Percentiles rank a stretch among this genome's conserved stretches.
phyloP scores from a whole-genome alignment of 768 basidiomycete genomes.

The Russula vinacea region DNA sequence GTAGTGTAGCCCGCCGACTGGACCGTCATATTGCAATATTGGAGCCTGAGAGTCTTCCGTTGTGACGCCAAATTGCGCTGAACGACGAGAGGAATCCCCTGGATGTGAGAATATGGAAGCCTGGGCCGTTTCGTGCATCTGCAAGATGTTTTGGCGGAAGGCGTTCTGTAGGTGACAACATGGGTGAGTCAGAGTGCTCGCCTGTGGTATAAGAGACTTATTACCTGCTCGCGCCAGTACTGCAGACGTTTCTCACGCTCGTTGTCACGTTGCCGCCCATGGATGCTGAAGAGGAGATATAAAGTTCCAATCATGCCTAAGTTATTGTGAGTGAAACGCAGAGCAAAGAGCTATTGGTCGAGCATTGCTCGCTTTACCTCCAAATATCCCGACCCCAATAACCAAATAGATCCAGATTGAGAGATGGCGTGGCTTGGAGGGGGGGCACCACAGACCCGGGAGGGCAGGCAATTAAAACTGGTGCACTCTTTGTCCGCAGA shows the following conservation, averaged over 20 bases:
- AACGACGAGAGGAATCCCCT: slow-evolving; percentile 47
- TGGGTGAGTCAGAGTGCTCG: slow-evolving; percentile 5
- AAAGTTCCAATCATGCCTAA: slow-evolving; percentile 75
- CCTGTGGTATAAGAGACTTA: slow-evolving; percentile 4
- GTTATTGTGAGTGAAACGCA: background rate
- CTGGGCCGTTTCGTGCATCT: slow-evolving; percentile 74
- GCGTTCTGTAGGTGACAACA: slow-evolving; percentile 48
- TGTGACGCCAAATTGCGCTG: slow-evolving; percentile 44
- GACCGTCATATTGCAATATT: slow-evolving; percentile 45
- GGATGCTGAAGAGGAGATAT: slow-evolving; percentile 62
- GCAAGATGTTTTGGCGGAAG: slow-evolving; percentile 75
- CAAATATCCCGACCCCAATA: slow-evolving; percentile 67
- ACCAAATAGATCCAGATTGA: slow-evolving; percentile 67
- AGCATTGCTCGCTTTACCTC: slow-evolving; percentile 53
- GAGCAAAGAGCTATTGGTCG: no score
- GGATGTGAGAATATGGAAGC: slow-evolving; percentile 49
- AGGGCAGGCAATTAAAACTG: slow-evolving; percentile 68
- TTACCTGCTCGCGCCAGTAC: slow-evolving; percentile 86
- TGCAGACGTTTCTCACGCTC: slow-evolving; percentile 83
- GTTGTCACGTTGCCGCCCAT: slow-evolving; percentile 64
- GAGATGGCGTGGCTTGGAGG: slow-evolving; percentile 61
- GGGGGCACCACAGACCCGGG: slow-evolving; percentile 59
- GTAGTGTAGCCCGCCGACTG: slow-evolving; percentile 49
- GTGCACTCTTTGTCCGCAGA: slow-evolving; percentile 61
- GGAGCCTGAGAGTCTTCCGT: slow-evolving; percentile 57